Evolutionary conservation across 768 basidiomycete species (phyloP), one percentile per base, ranked within the genome.

Genomic region (Artomyces pyxidatus): DNA sequence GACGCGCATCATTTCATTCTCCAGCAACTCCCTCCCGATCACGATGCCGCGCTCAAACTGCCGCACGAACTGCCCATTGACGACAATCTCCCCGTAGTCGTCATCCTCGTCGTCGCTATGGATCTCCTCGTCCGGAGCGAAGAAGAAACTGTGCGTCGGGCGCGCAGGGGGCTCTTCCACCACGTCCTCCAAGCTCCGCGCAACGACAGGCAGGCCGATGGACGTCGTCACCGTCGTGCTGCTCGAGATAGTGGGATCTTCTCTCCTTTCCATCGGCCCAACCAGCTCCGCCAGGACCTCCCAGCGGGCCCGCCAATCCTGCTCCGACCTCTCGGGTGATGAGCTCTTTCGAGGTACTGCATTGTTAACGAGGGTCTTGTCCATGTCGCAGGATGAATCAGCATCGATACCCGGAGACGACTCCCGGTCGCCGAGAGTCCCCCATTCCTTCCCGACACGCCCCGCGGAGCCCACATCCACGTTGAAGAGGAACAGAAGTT

Each of bases 401-500:
- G 4, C 32, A 17, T 5, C 4, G 14, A 6, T 17, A n/a, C n/a
- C n/a, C n/a, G n/a, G n/a, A n/a, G n/a, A n/a, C n/a, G n/a, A n/a
- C n/a, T n/a, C n/a, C n/a, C n/a, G n/a, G n/a, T 14, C 14, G 22
- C 35, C 26, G 23, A 19, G 51, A 8, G 21, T 14, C 7, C 7
- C 32, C 39, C 21, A 28, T n/a, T 14, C 23, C 29, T 37, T 42
- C 25, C 11, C 22, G 6, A 14, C 17, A 12, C 44, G 23, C n/a
- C 42, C 35, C 21, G n/a, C 32, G 11, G 23, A 32, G n/a, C 19
- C 45, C 42, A 42, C 42, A 7, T 37, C 27, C 58, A 86, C 61
- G 53, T 81, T 78, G 52, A 74, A 74, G 63, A 80, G 71, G 69
- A 78, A 85, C n/a, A 85, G 55, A 35, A 71, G 74, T 68, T 85